Base-by-base conservation (phyloP, 2,329 filamentous ascomycete species). In the Aspergillus persii region DNA sequence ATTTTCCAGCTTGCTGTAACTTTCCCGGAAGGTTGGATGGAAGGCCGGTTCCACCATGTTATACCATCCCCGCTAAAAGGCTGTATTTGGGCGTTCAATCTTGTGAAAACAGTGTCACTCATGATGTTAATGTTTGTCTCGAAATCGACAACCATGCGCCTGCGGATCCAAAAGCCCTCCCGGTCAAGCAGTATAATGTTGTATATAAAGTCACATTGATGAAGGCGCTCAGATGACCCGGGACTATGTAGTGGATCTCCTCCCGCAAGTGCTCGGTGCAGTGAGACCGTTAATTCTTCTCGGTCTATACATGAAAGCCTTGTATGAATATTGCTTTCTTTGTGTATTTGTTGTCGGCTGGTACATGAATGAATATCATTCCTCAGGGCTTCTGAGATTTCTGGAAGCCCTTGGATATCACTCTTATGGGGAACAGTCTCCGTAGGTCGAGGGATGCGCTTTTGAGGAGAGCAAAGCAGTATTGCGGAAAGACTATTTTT, bases 101-200 rank as follows among this genome's bases (percentile, higher is more conserved):
- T 27, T 26, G 29, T 2, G 29, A 12, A 53, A 26, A 58, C 44
- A 7, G 52, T 39, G 6, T 54, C 41, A 8, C 46, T 44, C 44
- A 58, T 58, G 18, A 53, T n/a, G 46, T 53, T 50, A 15, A 47
- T 30, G 2, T 58, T 36, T 2, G 56, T 58, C 44, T 58, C 44
- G 15, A 54, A 58, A 26, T 58, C 56, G 8, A 58, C 31, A 3
- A 53, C 1, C 50, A 58, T 48, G 5, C 56, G 50, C 23, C 56
- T 41, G 8, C 27, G 12, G 11, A 58, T 41, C 18, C 18, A 44
- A 9, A 9, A 18, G 12, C 49, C 44, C 8, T 39, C 29, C 2
- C n/a, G 23, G 5, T n/a, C 50, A 12, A 6, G 29, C 5, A 58
- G 7, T 9, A 31, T 6, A 12, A 58, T 41, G 31, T 54, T 46